phyloP scores from a whole-genome alignment of 768 basidiomycete genomes.

The Suillus alpinus region DNA sequence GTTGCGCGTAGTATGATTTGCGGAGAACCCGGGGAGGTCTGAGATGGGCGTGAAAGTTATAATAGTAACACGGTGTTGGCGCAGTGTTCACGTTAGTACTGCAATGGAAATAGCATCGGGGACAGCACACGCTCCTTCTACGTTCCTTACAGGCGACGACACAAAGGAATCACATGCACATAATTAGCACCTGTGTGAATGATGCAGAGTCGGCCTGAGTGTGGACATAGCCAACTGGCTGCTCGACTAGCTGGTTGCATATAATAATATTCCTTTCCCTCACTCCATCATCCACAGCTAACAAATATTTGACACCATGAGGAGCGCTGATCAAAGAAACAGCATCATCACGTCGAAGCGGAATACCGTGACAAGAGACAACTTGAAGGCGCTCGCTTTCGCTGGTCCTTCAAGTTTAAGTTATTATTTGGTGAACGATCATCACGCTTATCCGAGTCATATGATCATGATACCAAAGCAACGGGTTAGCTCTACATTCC shows the following conservation, averaged over 20 bases:
- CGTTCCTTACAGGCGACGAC: no score
- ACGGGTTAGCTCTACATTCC: constrained; percentile 41
- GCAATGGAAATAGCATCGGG: no score
- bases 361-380: constrained; percentile 33
- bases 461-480: constrained; percentile 45
- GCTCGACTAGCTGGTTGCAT: no score
- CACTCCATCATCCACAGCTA: neutral
- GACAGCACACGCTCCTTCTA: neutral
- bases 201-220: neutral
- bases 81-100: neutral
- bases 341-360: constrained; percentile 38
- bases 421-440: constrained; percentile 25
- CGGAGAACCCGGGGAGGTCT: constrained; percentile 13
- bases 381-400: constrained; percentile 31
- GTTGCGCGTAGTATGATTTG: constrained; percentile 45
- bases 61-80: neutral
- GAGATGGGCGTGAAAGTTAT: neutral
- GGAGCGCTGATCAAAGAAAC: constrained; percentile 15
- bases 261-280: neutral
- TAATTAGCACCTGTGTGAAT: neutral
- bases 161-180: neutral
- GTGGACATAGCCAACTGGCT: neutral
- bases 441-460: constrained; percentile 35
- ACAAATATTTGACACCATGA: constrained; percentile 12
- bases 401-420: no score